These are phyloP conservation scores for Cunninghamia lanceolata DNA, from an alignment of 75 land plant genomes.

Conservation along the genomic window DNA sequence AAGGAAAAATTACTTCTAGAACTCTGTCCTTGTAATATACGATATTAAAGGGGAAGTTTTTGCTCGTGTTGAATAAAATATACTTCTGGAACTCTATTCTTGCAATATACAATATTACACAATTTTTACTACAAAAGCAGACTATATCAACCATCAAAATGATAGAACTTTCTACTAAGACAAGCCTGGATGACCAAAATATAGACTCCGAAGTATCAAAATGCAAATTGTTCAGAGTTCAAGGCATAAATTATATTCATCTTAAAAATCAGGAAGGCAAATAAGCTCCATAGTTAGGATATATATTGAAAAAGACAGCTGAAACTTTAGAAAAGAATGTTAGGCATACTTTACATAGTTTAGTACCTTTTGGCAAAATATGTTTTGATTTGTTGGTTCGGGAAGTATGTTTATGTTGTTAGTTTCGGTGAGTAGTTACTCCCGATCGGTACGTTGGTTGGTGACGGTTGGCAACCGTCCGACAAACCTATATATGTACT, in stretches of 20 bases:
- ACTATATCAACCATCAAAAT: background rate
- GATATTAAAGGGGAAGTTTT: background rate
- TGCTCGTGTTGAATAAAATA: too few species aligned
- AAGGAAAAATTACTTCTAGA: background rate
- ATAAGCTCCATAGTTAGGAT: background rate
- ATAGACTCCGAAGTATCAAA: background rate
- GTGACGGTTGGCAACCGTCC: too few species aligned
- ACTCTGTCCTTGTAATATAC: too few species aligned
- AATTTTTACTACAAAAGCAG: background rate
- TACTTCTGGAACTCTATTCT: background rate
- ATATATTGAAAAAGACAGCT: background rate
- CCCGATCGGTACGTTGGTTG: too few species aligned
- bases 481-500: too few species aligned
- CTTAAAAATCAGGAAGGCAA: background rate
- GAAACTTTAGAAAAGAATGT: background rate
- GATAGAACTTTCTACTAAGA: background rate
- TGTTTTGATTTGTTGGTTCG: too few species aligned
- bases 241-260: background rate
- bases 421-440: too few species aligned
- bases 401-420: too few species aligned
- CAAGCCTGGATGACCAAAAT: background rate
- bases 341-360: too few species aligned
- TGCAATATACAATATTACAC: background rate
- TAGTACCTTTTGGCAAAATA: too few species aligned
- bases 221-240: background rate